A percentile compares a stretch with the other conserved stretches of the same genome.
These are phyloP conservation scores for Fonsecaea multimorphosa DNA, from an alignment of 2,329 filamentous ascomycete genomes.

Conservation along the genomic window DNA sequence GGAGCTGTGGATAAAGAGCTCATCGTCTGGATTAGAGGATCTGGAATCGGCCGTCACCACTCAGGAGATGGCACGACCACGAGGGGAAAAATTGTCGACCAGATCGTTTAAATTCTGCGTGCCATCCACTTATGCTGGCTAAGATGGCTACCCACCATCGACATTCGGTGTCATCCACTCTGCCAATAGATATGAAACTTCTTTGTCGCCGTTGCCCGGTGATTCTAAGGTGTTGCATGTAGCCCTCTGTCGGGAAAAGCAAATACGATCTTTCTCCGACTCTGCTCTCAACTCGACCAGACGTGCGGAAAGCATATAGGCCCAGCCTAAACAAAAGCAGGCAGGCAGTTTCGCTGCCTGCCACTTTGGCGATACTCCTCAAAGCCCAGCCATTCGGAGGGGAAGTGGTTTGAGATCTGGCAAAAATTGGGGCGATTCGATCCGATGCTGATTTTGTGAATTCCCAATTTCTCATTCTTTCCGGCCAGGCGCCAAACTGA, in stretches of 20 bases:
- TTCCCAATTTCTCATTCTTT: no score
- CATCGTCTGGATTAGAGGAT: no score
- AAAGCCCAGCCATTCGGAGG: no score
- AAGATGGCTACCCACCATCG: slow-evolving; percentile 12
- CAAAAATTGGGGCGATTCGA: no score
- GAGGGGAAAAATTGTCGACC: slow-evolving; percentile 1
- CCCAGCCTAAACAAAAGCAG: slow-evolving; percentile 4
- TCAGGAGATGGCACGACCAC: slow-evolving; percentile 10
- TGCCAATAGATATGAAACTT: background rate
- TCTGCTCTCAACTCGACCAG: slow-evolving; percentile 4
- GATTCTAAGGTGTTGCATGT: background rate
- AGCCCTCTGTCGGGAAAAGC: background rate
- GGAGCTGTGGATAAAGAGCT: no score
- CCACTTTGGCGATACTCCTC: no score
- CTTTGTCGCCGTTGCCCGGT: background rate
- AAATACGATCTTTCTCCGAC: slow-evolving; percentile 1
- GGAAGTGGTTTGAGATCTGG: no score
- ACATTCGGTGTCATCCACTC: background rate
- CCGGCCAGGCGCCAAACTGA: no score
- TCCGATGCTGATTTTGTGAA: no score
- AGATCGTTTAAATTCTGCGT: slow-evolving; percentile 1
- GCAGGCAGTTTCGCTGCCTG: background rate
- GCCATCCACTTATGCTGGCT: background rate
- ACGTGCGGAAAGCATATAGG: slow-evolving; percentile 7
- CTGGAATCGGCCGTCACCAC: no score